Base-by-base conservation (phyloP, 352 stramenopile genomes). In the Blastocystis hominis region DNA sequence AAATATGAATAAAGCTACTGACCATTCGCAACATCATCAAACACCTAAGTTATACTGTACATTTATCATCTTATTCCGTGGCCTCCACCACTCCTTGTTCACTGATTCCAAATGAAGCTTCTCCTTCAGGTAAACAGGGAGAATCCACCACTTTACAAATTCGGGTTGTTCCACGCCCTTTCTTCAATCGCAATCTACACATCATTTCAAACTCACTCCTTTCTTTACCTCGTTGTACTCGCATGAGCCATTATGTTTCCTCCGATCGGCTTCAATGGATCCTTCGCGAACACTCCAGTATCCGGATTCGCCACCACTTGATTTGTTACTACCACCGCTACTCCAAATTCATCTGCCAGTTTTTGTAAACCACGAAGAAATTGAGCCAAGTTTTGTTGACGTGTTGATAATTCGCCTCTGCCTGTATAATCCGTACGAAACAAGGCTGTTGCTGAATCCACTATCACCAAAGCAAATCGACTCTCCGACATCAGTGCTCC, bases 401-500 rank as follows among this genome's bases (percentile, higher is more conserved):
- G 91, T 75, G 97, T 95, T 1, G 94, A 96, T 13, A 99, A 91
- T 88, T 99, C 97, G 53, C 96, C 96, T 90, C 97, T 94, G 10
- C 97, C 96, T 2, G 92, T 97, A 89, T 98, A 99, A 91, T 99
- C 97, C 56, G 96, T 99, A 75, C 97, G 92, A 90, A 98, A 99
- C 7, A 99, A 89, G 2, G 96, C 95, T 0, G 96, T 99, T 0
- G 96, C 96, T 89, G 93, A 97, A 90, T 99, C 97, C 2, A 99
- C 97, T 34, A 99, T 92, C 17, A 98, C 92, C 5, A 98, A 92
- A 5, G 94, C 94, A 84, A 95, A 93, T 44, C 90, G 75, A 68
- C 96, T 15, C 7, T 86, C n/a, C 13, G 34, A 30, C 20, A 79
- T 96, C 92, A 70, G 34, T 47, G 61, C 61, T 15, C 34, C 34